Conservation (phyloP, 176 grass and related monocot species). For the Carex parvula region DNA sequence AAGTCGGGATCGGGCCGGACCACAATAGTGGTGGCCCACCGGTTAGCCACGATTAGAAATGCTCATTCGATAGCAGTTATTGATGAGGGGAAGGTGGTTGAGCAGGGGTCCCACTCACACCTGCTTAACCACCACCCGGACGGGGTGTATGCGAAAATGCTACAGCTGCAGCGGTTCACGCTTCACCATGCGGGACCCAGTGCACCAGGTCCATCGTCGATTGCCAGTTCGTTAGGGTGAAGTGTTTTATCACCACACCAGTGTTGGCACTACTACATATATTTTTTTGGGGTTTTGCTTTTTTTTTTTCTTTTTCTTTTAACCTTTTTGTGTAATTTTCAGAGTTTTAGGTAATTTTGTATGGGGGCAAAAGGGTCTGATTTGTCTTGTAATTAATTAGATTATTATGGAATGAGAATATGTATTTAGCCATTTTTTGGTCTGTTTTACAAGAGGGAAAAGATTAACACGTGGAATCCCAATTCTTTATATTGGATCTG, state of each 20-base stretch:
- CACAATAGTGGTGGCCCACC: conserved; percentile 82
- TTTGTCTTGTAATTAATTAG: conserved; percentile 36
- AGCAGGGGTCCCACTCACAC: conserved; percentile 89
- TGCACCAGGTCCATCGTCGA: conserved; percentile 21
- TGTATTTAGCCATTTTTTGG: conserved; percentile 18
- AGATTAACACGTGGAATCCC: neutral
- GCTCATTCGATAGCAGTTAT: conserved; percentile 85
- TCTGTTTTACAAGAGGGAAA: neutral
- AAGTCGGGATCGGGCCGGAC: conserved; percentile 32
- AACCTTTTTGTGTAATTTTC: conserved; percentile 22
- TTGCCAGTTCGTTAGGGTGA: conserved; percentile 4
- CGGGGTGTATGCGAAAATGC: conserved; percentile 75
- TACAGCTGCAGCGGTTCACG: conserved; percentile 77
- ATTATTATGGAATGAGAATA: conserved; percentile 28
- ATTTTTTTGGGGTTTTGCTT: conserved; percentile 1
- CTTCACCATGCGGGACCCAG: conserved; percentile 1
- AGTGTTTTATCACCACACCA: neutral
- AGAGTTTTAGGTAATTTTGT: conserved; percentile 29
- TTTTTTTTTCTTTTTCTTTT: neutral
- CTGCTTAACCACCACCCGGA: conserved; percentile 70
- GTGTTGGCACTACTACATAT: neutral
- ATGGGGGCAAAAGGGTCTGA: conserved; percentile 13
- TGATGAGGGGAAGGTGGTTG: conserved; percentile 88
- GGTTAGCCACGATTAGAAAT: conserved; percentile 63
- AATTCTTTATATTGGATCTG: neutral